Evolutionary conservation across 2,329 filamentous ascomycete genomes (phyloP).

Genomic region (Plectosphaerella sp.): DNA sequence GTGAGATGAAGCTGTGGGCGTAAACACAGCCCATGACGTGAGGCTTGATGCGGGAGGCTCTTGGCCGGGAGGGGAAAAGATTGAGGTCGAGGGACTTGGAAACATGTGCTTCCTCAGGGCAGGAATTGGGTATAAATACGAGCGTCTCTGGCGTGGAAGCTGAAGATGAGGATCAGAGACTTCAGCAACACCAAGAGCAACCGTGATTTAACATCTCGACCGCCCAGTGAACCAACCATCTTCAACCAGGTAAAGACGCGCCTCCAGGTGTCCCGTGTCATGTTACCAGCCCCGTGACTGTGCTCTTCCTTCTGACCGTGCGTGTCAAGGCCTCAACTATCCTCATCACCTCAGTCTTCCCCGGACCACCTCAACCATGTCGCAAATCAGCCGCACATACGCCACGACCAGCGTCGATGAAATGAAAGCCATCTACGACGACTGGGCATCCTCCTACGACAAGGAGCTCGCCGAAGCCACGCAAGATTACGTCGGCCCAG

Average conservation of each 20-base stretch:
- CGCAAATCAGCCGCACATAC: conserved; percentile 2
- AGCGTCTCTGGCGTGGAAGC: neutral
- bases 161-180: neutral
- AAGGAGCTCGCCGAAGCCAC: conserved; percentile 24
- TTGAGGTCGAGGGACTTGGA: too few relatives aligned
- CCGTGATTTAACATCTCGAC: neutral
- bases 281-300: neutral
- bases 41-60: too few relatives aligned
- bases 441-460: conserved; percentile 30
- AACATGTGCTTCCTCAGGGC: too few relatives aligned
- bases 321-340: neutral
- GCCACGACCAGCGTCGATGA: neutral
- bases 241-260: neutral
- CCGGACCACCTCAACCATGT: neutral
- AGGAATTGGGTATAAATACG: neutral
- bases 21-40: too few relatives aligned
- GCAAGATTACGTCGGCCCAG: conserved; percentile 38
- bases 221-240: neutral
- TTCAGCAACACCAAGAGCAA: neutral
- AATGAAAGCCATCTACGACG: conserved; percentile 22
- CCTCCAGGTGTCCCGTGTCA: neutral
- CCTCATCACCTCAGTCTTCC: neutral
- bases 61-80: too few relatives aligned
- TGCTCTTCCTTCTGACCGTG: neutral
- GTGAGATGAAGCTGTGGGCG: too few relatives aligned